Evolutionary conservation across 805 yeast genomes (phyloP).

Genomic region (Jamesozyma lodderae): DNA sequence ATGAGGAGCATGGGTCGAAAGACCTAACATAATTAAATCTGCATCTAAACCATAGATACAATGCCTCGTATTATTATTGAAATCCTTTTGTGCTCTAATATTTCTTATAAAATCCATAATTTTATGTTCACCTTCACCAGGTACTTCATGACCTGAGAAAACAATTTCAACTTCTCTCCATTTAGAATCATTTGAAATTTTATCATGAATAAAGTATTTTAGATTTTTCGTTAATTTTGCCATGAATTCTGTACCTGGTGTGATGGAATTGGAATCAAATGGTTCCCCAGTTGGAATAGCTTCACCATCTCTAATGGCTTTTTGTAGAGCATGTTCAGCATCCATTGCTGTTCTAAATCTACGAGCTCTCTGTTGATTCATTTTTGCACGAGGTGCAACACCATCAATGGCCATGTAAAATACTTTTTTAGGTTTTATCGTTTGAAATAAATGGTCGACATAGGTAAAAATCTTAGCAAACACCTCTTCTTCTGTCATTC

Average conservation of each 20-base stretch:
- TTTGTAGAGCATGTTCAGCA: conserved; percentile 69
- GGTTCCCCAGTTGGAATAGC: conserved; percentile 70
- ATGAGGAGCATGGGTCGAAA: conserved; percentile 92
- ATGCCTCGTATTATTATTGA: conserved; percentile 76
- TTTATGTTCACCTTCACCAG: conserved; percentile 98
- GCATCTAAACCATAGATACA: conserved; percentile 96
- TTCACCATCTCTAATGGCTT: conserved; percentile 65
- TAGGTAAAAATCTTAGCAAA: conserved; percentile 88
- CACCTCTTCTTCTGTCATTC: conserved; percentile 82
- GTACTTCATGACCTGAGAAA: conserved; percentile 90
- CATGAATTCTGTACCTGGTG: conserved; percentile 98
- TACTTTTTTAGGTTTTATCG: conserved; percentile 76
- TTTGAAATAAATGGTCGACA: conserved; percentile 84
- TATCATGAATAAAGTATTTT: conserved; percentile 80
- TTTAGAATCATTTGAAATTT: conserved; percentile 73
- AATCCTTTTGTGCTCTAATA: conserved; percentile 62
- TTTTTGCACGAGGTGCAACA: conserved; percentile 96
- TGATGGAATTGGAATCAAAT: conserved; percentile 85
- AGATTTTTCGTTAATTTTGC: conserved; percentile 72
- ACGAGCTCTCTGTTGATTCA: conserved; percentile 96
- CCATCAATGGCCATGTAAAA: conserved; percentile 98
- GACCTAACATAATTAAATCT: conserved; percentile 87
- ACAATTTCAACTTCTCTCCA: conserved; percentile 77
- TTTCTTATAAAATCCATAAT: conserved; percentile 87
- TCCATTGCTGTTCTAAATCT: conserved; percentile 90